Conservation (phyloP, 768 basidiomycete species). For the Lepiota brunneoincarnata region DNA sequence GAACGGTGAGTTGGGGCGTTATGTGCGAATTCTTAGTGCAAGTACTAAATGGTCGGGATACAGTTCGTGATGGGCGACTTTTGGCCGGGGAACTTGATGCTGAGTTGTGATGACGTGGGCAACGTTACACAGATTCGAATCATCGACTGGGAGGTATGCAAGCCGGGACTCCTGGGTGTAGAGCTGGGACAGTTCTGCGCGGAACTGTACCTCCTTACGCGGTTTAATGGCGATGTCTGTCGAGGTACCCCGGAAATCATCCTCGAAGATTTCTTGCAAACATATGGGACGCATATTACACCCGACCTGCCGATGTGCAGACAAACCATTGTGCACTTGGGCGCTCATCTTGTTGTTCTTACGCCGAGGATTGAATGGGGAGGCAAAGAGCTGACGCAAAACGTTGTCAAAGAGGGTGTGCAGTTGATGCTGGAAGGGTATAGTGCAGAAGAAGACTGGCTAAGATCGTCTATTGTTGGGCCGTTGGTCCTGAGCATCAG, state of each 20-base stretch:
- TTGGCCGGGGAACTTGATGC: constrained; percentile 68
- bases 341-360: constrained; percentile 51
- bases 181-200: constrained; percentile 67
- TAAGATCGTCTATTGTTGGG: constrained; percentile 26
- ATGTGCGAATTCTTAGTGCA: neutral
- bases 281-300: constrained; percentile 33
- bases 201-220: constrained; percentile 49
- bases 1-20: constrained; percentile 22
- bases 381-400: constrained; percentile 41
- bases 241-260: constrained; percentile 32
- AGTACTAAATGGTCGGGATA: neutral
- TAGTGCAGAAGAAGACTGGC: constrained; percentile 19
- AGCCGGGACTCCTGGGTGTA: constrained; percentile 51
- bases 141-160: constrained; percentile 67
- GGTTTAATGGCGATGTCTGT: constrained; percentile 40
- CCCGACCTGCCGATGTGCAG: constrained; percentile 29
- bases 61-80: constrained; percentile 68
- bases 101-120: constrained; percentile 33
- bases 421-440: constrained; percentile 36
- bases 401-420: constrained; percentile 49
- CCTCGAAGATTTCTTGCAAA: constrained; percentile 41
- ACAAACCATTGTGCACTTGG: constrained; percentile 44
- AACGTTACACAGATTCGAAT: constrained; percentile 41
- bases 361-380: constrained; percentile 54
- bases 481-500: neutral